These are phyloP conservation scores for Peronospora farinosa DNA, from an alignment of 352 stramenopile genomes.

Conservation along the genomic window DNA sequence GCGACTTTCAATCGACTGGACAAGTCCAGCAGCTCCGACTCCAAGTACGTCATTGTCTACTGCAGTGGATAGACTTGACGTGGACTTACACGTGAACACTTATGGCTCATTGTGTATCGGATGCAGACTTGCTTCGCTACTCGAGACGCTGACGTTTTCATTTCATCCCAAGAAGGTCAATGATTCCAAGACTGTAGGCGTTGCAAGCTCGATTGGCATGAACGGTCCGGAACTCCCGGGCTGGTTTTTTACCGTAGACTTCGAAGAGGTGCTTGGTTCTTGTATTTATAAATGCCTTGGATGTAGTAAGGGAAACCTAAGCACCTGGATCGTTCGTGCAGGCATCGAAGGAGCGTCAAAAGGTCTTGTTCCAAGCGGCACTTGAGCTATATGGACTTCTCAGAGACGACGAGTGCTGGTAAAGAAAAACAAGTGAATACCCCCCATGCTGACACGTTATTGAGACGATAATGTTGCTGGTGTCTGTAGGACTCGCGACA, in stretches of 20 bases:
- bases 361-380: constrained; percentile 39
- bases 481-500: constrained; percentile 52
- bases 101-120: neutral
- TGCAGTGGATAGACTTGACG: neutral
- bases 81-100: neutral
- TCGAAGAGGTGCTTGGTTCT: constrained; percentile 33
- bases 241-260: constrained; percentile 64
- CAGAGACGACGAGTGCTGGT: constrained; percentile 70
- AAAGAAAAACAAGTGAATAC: neutral
- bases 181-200: constrained; percentile 34
- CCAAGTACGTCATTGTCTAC: constrained; percentile 10
- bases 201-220: constrained; percentile 55
- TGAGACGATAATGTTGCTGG: neutral
- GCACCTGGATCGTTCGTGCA: constrained; percentile 8
- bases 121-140: constrained; percentile 32
- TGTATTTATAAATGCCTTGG: neutral
- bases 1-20: constrained; percentile 37
- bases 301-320: neutral
- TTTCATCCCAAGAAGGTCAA: constrained; percentile 30
- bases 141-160: constrained; percentile 39
- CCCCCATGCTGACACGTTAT: neutral
- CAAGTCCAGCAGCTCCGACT: constrained; percentile 8
- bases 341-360: constrained; percentile 41
- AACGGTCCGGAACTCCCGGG: constrained; percentile 34
- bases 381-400: constrained; percentile 59